Base-by-base conservation (phyloP, 768 basidiomycete species). In the Trichaptum fuscoviolaceum region DNA sequence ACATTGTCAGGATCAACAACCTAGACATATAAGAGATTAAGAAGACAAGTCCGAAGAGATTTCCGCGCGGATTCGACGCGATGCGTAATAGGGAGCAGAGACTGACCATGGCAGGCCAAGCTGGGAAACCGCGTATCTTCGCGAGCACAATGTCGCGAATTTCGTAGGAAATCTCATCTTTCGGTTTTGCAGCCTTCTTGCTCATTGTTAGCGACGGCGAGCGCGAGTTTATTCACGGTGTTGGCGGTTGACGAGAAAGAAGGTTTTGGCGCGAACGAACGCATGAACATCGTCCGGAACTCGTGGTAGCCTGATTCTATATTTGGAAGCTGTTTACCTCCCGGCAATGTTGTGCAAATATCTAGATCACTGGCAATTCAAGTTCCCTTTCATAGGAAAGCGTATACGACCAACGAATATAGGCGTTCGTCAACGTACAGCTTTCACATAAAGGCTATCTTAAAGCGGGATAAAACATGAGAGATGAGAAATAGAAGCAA, bases 41-140 rank as follows among this genome's bases (percentile, higher is more conserved):
- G n/a, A 52, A 35, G 61, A 36, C 17, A n/a, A 35, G 30, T 63
- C 66, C 63, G 35, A 27, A 25, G 27, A 26, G 10, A 42, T 42
- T n/a, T 17, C 26, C 24, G 42, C 20, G 35, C 57, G 61, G 59
- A 64, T 35, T 35, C 62, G 57, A 63, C 42, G 62, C 30, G 58
- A 57, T 42, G 17, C 57, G 23, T 34, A 42, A 34, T 57, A 62
- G 35, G 34, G 57, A 24, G 70, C 58, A 73, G 73, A 69, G 67
- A 85, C 92, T 78, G 75, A 96, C 96, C 81, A 92, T 91, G 75
- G 88, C 93, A 65, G 95, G 97, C 97, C 97, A 99, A 4, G 91
- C 84, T 1, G 97, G 95, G 80, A 83, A 98, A 10, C 96, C 97
- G 80, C 92, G 93, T 75, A 99, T 80, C 82, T 96, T 96, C 26